Evolutionary conservation across 2,329 filamentous ascomycete species (phyloP).

Genomic region (Plectosphaerella cucumerina): DNA sequence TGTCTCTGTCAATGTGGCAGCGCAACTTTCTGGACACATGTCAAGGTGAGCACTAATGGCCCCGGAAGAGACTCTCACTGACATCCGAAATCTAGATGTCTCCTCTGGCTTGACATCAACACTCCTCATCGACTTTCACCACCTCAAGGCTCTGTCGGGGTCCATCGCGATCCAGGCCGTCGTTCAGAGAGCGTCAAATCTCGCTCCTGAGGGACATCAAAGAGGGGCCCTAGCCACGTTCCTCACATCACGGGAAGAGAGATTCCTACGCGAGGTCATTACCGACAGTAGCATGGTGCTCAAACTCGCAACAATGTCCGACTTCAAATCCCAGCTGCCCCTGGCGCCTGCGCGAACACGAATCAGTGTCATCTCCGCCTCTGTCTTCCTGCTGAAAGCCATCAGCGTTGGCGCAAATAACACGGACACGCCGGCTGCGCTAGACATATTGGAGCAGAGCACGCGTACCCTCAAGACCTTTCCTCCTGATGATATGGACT

Average conservation of each 20-base stretch:
- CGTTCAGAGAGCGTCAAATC: slow-evolving; percentile 10
- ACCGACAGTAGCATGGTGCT: slow-evolving; percentile 13
- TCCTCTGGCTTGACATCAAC: slow-evolving; percentile 5
- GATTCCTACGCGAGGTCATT: slow-evolving; percentile 15
- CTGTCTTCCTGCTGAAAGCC: slow-evolving; percentile 17
- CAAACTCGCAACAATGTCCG: slow-evolving; percentile 9
- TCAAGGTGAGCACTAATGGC: background rate
- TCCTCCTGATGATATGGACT: slow-evolving; percentile 18
- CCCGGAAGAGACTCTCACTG: too few species aligned
- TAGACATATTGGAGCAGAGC: slow-evolving; percentile 12
- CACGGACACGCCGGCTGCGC: slow-evolving; percentile 10
- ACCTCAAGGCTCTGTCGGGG: slow-evolving; percentile 14
- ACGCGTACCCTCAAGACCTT: slow-evolving; percentile 7
- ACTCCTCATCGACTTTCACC: slow-evolving; percentile 14
- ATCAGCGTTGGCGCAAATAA: slow-evolving; percentile 10
- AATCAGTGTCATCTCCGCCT: slow-evolving; percentile 16
- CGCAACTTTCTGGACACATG: slow-evolving; percentile 3
- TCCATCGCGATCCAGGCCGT: slow-evolving; percentile 17
- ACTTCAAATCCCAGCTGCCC: slow-evolving; percentile 9
- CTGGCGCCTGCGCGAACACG: slow-evolving; percentile 13
- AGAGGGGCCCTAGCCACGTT: slow-evolving; percentile 9
- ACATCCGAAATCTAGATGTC: background rate
- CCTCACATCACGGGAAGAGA: slow-evolving; percentile 13
- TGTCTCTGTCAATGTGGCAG: slow-evolving; percentile 11
- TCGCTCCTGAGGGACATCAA: slow-evolving; percentile 1